These are phyloP conservation scores for Neopestalotiopsis rosae DNA, from an alignment of 2,329 filamentous ascomycete species.

Conservation along the genomic window DNA sequence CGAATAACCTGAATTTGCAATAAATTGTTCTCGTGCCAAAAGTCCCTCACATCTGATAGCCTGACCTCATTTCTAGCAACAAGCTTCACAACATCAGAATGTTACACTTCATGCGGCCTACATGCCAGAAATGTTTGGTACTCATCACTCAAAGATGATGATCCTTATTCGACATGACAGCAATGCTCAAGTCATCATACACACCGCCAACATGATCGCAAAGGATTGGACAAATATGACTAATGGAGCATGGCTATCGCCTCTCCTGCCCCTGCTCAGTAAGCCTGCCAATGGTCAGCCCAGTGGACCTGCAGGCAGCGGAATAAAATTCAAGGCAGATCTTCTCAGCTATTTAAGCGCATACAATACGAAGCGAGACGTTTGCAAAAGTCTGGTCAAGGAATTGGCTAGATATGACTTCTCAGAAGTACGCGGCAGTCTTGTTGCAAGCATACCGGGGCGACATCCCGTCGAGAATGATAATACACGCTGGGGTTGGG, in stretches of 20 bases:
- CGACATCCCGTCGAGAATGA: slow-evolving; percentile 58
- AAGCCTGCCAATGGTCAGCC: slow-evolving; percentile 15
- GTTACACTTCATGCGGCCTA: slow-evolving; percentile 75
- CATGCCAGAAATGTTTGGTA: slow-evolving; percentile 85
- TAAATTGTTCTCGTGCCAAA: not conserved
- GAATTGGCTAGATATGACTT: slow-evolving; percentile 73
- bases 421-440: slow-evolving; percentile 66
- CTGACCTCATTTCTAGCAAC: slow-evolving; percentile 51
- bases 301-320: slow-evolving; percentile 57
- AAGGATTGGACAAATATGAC: slow-evolving; percentile 90
- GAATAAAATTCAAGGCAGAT: slow-evolving; percentile 76
- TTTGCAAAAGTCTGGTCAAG: slow-evolving; percentile 59
- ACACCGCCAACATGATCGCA: slow-evolving; percentile 90
- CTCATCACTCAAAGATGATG: slow-evolving; percentile 88
- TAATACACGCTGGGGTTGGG: slow-evolving; percentile 79
- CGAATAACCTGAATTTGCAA: no score
- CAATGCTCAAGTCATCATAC: slow-evolving; percentile 78
- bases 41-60: not conserved
- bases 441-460: slow-evolving; percentile 82
- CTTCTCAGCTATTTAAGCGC: slow-evolving; percentile 73
- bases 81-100: slow-evolving; percentile 67
- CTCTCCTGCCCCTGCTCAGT: slow-evolving; percentile 62
- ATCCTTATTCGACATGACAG: slow-evolving; percentile 80
- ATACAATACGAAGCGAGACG: slow-evolving; percentile 66
- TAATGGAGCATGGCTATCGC: slow-evolving; percentile 82